Evolutionary conservation across 495 filamentous ascomycete genomes (phyloP).

Genomic region (Sporormia fimetaria): DNA sequence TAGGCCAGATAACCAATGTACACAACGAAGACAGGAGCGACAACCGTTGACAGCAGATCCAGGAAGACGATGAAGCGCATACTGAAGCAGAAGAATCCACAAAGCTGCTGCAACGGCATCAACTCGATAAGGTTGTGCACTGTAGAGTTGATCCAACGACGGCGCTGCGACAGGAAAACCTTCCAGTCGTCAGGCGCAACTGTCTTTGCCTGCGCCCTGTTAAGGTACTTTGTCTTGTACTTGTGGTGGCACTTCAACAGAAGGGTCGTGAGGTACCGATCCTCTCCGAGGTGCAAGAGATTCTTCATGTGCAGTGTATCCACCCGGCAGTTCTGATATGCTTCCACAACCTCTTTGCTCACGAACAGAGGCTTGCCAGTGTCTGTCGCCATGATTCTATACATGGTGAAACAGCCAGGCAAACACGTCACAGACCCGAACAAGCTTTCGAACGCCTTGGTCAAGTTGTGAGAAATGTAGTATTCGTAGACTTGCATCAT

Average conservation of each 20-base stretch:
- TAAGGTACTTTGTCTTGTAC: slow-evolving; percentile 97
- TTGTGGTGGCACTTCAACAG: slow-evolving; percentile 84
- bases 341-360: slow-evolving; percentile 74
- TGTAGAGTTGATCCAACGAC: slow-evolving; percentile 98
- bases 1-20: slow-evolving; percentile 87
- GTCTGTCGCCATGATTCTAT: slow-evolving; percentile 86
- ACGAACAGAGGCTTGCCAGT: slow-evolving; percentile 93
- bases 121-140: slow-evolving; percentile 96
- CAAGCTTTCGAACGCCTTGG: slow-evolving; percentile 96
- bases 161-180: slow-evolving; percentile 94
- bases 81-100: slow-evolving; percentile 98
- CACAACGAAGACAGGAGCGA: slow-evolving; percentile 83
- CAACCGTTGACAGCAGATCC: slow-evolving; percentile 80
- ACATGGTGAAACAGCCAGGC: slow-evolving; percentile 98
- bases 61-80: slow-evolving; percentile 98
- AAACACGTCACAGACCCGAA: slow-evolving; percentile 97
- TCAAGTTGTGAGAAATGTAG: slow-evolving; percentile 96
- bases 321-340: slow-evolving; percentile 82
- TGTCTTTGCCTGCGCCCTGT: slow-evolving; percentile 85
- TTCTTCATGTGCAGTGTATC: slow-evolving; percentile 99
- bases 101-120: slow-evolving; percentile 83
- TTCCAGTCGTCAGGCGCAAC: slow-evolving; percentile 87
- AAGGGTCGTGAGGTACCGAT: slow-evolving; percentile 91
- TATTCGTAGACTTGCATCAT: slow-evolving; percentile 99
- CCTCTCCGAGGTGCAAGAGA: slow-evolving; percentile 83